Base-by-base conservation (phyloP, 352 stramenopile species). In the Pilasporangium apinafurcum region DNA sequence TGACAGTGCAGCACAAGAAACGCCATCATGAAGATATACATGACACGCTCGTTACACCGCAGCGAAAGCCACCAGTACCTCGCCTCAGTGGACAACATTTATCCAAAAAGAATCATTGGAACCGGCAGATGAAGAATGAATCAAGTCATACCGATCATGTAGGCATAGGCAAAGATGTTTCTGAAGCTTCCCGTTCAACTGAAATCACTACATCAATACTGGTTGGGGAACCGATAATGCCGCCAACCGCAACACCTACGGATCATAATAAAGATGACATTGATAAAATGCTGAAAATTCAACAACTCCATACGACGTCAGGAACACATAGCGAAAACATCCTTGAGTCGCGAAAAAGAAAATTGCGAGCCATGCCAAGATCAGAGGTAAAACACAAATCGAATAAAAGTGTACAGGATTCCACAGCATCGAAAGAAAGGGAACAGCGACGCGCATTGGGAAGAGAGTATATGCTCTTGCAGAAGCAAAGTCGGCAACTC, bases 391-490 rank as follows among this genome's bases (percentile, higher is more conserved):
- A 47, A 29, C 17, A 8, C 31, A 31, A 13, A 46, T 42, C 14
- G 45, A 53, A 40, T 56, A 31, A n/a, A 46, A 52, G n/a, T 53
- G 53, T n/a, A 29, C 44, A 47, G 32, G 21, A 20, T 16, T 9
- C 24, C 36, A 51, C 48, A 17, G 39, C 37, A 20, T 24, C n/a
- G 25, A 44, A 57, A 25, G 68, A 80, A 26, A 62, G 48, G 4
- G 37, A 61, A 14, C 51, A 85, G 28, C 51, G 78, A n/a, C 59
- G 78, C 39, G 74, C 58, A 20, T 47, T 83, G 17, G 78, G 69
- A 16, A 54, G 78, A 10, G 78, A 86, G 38, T 86, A 73, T 25
- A 87, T 90, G 57, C 37, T 68, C n/a, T 17, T 82, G 5, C 74
- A 90, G 35, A 76, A 80, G 43, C 60, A 71, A 8, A 69, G 50